These are phyloP conservation scores for Phanerochaete carnosa DNA, from an alignment of 768 basidiomycete species.

Conservation along the genomic window DNA sequence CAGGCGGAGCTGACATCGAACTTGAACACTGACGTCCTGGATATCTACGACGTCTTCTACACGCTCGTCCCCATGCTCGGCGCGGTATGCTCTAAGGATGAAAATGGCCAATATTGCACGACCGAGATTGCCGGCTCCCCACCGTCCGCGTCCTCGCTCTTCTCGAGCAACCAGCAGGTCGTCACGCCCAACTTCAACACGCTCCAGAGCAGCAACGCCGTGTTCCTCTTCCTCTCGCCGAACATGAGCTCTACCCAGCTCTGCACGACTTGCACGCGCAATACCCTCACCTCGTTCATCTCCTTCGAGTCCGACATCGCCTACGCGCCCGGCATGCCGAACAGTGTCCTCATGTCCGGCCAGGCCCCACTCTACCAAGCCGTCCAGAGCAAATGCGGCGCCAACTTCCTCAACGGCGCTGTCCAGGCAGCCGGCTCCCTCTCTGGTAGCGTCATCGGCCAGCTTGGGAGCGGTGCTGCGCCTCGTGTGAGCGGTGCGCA, in stretches of 20 bases:
- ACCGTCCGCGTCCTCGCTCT: conserved; percentile 12
- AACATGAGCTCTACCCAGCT: conserved; percentile 45
- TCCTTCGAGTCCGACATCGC: conserved; percentile 65
- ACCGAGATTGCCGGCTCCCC: conserved; percentile 38
- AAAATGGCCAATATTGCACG: conserved; percentile 67
- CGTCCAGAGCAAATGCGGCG: conserved; percentile 63
- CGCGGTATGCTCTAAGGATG: conserved; percentile 77
- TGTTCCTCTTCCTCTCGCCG: conserved; percentile 77
- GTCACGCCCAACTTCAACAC: conserved; percentile 51
- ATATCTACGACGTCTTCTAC: conserved; percentile 81
- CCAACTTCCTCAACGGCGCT: conserved; percentile 63
- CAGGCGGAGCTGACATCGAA: conserved; percentile 58
- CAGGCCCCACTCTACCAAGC: conserved; percentile 66
- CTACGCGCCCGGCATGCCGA: conserved; percentile 71
- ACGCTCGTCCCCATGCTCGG: conserved; percentile 55
- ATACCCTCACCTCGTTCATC: conserved; percentile 74
- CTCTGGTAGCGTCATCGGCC: conserved; percentile 31
- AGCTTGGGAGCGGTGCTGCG: conserved; percentile 26
- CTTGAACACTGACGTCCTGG: conserved; percentile 47
- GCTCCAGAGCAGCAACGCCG: conserved; percentile 57
- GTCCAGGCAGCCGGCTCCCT: conserved; percentile 68
- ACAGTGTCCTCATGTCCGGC: conserved; percentile 60
- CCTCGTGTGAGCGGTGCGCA: conserved; percentile 23
- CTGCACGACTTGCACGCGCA: conserved; percentile 82
- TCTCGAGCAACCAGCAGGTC: conserved; percentile 28